Conservation (phyloP, 768 basidiomycete species). For the Phanerochaete carnosa region DNA sequence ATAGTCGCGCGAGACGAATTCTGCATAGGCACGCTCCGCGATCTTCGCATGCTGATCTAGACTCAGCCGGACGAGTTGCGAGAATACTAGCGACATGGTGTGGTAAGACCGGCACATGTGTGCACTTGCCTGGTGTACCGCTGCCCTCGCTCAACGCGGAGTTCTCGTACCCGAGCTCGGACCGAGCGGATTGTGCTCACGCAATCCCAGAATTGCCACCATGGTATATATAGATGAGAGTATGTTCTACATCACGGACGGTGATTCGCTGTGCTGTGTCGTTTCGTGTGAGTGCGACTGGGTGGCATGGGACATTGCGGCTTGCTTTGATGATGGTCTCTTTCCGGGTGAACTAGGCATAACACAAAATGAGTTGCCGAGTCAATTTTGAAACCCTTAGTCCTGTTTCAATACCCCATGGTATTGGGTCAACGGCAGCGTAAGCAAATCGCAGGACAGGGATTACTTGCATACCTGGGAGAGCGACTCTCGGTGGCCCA, state of each 20-base stretch:
- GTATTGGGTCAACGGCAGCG: too few species aligned
- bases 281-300: neutral
- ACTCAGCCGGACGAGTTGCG: neutral
- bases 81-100: neutral
- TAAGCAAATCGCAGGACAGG: too few species aligned
- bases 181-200: neutral
- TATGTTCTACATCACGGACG: neutral
- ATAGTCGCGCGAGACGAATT: neutral
- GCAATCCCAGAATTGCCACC: neutral
- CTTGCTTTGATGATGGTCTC: neutral
- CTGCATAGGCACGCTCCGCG: neutral
- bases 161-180: neutral
- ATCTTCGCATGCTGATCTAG: neutral
- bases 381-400: neutral
- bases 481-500: too few species aligned
- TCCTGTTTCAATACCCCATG: neutral
- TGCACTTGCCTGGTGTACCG: neutral
- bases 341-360: neutral
- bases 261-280: neutral
- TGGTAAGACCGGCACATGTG: neutral
- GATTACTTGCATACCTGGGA: too few species aligned
- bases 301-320: neutral
- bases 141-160: neutral
- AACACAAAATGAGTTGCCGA: neutral
- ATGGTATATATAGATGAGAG: neutral